A percentile compares a stretch with the other conserved stretches of the same genome.
These are phyloP conservation scores for Penicillium steckii DNA, from an alignment of 495 filamentous ascomycete genomes.

Conservation along the genomic window DNA sequence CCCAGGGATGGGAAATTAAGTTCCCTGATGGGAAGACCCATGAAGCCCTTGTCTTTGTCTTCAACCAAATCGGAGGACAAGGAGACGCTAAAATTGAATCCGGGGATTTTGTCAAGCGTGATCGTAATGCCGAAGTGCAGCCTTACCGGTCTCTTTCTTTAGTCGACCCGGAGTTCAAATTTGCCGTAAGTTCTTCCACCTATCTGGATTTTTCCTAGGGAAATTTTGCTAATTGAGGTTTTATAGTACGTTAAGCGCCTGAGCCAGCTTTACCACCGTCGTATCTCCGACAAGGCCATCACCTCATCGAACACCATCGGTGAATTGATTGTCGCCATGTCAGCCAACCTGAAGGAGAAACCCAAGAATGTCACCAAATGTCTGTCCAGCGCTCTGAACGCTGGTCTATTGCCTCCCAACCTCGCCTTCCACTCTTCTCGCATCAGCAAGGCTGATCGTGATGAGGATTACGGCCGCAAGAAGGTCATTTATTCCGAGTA, in stretches of 20 bases:
- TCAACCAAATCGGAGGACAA: conserved; percentile 37
- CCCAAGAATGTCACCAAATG: conserved; percentile 30
- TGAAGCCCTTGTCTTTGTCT: conserved; percentile 36
- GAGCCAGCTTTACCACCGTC: conserved; percentile 71
- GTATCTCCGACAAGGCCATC: conserved; percentile 67
- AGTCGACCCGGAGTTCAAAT: conserved; percentile 60
- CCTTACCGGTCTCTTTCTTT: conserved; percentile 45
- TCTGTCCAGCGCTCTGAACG: conserved; percentile 38
- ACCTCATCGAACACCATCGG: conserved; percentile 50
- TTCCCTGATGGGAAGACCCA: conserved; percentile 31
- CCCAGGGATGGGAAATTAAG: conserved; percentile 30
- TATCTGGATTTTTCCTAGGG: not conserved
- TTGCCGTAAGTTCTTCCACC: conserved; percentile 59
- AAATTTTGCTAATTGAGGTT: conserved; percentile 10
- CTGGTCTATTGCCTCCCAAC: conserved; percentile 57
- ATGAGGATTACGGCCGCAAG: conserved; percentile 76
- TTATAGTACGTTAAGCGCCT: conserved; percentile 63
- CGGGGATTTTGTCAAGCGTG: conserved; percentile 1
- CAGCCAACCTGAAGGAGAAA: conserved; percentile 19
- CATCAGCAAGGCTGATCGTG: conserved; percentile 65
- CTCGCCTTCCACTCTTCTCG: conserved; percentile 61
- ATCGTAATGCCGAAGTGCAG: conserved; percentile 11
- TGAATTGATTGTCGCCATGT: conserved; percentile 47
- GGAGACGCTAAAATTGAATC: conserved; percentile 13
- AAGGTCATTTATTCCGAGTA: conserved; percentile 80